Evolutionary conservation across 1,284 basidiomycete species (phyloP).

Genomic region (Ganoderma lucidum): DNA sequence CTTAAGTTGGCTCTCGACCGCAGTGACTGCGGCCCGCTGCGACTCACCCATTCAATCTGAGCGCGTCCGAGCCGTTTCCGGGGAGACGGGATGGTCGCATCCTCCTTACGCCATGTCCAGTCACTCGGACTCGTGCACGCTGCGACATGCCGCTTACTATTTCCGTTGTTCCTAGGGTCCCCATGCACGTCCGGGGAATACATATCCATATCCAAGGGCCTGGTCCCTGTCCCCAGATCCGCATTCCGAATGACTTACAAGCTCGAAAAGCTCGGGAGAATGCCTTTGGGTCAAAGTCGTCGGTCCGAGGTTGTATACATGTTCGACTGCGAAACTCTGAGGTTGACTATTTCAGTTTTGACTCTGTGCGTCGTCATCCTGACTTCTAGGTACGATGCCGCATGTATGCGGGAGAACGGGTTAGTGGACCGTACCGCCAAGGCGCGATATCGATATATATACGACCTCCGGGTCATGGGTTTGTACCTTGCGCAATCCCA

Average conservation of each 20-base stretch:
- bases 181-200: neutral
- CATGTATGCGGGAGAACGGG: slow-evolving; percentile 17
- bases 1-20: neutral
- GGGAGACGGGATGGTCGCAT: neutral
- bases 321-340: neutral
- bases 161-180: neutral
- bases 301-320: slow-evolving; percentile 25
- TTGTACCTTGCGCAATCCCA: neutral
- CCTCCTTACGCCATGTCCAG: neutral
- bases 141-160: neutral
- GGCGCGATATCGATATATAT: neutral
- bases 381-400: slow-evolving; percentile 11
- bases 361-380: slow-evolving; percentile 6
- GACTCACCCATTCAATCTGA: neutral
- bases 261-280: slow-evolving; percentile 19
- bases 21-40: neutral
- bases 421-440: slow-evolving; percentile 20
- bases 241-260: neutral
- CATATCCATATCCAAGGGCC: neutral
- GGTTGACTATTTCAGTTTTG: slow-evolving; percentile 11
- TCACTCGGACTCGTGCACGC: neutral
- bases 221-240: neutral
- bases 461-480: slow-evolving; percentile 14
- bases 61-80: slow-evolving; percentile 1
- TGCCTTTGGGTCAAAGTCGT: slow-evolving; percentile 9